Evolutionary conservation across 108 stramenopile genomes (phyloP), one percentile per base, ranked within the genome.

Genomic region (Aurantiochytrium sp.): DNA sequence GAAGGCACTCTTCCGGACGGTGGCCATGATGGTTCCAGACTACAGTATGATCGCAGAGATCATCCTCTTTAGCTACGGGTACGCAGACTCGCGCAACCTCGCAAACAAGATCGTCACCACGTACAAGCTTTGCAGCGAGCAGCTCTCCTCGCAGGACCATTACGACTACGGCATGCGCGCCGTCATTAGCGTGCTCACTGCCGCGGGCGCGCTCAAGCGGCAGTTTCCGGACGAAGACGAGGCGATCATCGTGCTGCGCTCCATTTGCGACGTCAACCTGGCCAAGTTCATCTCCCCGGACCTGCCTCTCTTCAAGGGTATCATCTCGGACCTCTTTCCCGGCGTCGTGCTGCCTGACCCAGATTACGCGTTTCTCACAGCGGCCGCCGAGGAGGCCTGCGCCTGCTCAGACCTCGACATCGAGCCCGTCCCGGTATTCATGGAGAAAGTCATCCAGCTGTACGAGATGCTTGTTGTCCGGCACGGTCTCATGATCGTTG

Each of bases 381-480:
- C 39, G 52, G 93, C 93, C 2, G 92, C 93, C 42, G n/a, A 87
- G 32, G 88, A 91, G 30, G 91, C 81, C n/a, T 93, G 93, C 87
- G 27, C 17, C 10, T 68, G 50, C 27, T 52, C 91, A 45, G 55
- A 87, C 54, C 36, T 52, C 19, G 86, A 88, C 22, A 87, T 94
- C 10, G 92, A 92, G 68, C 91, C 90, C 6, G 92, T 55, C 4
- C 85, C 87, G 15, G 91, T 89, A 69, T 92, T 94, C 52, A 91
- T 92, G 93, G 93, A 93, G 31, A 94, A 94, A 89, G 90, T 93
- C 10, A 91, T 94, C n/a, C 92, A 94, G 88, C 91, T 94, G 31
- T 94, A 94, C 92, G 94, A 94, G 85, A 94, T 94, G 94, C 94
- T 94, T 93, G 90, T 94, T 34, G 94, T 94, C 32, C 90, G 94